Evolutionary conservation across 331 rosid species (phyloP), one percentile per base, ranked within the genome.

Genomic region (Saraca asoca): DNA sequence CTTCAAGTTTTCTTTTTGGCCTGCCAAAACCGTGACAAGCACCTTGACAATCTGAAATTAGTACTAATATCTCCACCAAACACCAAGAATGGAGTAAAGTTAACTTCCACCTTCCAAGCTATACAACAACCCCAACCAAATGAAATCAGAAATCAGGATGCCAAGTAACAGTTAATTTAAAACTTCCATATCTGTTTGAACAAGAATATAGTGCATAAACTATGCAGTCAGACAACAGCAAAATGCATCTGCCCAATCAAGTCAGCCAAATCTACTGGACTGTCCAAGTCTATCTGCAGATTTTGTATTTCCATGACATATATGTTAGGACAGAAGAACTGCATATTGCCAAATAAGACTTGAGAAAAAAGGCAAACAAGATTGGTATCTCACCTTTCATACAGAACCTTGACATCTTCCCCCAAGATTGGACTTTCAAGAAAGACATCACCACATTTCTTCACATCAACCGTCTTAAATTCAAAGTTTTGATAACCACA

Each of bases 401-500:
- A 83, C 67, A 89, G 62, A 72, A 82, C 80, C 65, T 76, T 83
- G 38, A 92, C 74, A 58, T 87, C 95, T 73, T 84, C 88, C 37
- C 78, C 68, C 34, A 92, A 58, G 49, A 34, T 14, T 9, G 77
- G 77, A 72, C 84, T 82, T 58, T 82, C 89, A 14, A 92, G 74
- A 77, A 92, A 92, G n/a, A 35, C 7, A 77, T 92, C 98, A 17
- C 76, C 90, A 29, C 95, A 87, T 5, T 84, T 82, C 41, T 82
- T 77, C 17, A 80, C 85, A 18, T 59, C 75, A 33, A 88, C 82
- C 1, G 85, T 80, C 67, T 78, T 78, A 29, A 85, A 82, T 59
- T 78, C 79, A 51, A 88, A 84, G 64, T 88, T 80, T 0, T 53
- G 73, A 48, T 78, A 79, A 41, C 97, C 95, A 18, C 88, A 87